phyloP scores from a whole-genome alignment of 441 rosid genomes.

The Metrosideros polymorpha region DNA sequence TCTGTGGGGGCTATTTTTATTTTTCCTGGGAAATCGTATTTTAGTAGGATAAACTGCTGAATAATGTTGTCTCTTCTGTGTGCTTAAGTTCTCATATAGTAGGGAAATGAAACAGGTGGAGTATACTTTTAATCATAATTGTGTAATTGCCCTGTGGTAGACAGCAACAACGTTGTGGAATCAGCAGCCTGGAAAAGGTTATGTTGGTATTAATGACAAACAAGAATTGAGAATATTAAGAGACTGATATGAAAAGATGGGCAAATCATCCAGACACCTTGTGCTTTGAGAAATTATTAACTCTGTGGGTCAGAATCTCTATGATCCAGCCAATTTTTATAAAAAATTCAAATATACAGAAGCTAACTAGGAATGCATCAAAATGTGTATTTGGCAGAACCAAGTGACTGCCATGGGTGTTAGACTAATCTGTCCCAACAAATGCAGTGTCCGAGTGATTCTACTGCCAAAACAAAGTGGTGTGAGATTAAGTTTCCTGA shows the following conservation, averaged over 20 bases:
- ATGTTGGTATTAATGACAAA: too few relatives aligned
- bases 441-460: background rate
- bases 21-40: background rate
- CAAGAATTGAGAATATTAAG: too few relatives aligned
- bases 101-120: background rate
- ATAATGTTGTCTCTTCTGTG: background rate
- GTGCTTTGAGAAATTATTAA: background rate
- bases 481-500: background rate
- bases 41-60: background rate
- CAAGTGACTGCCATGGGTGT: background rate
- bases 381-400: background rate
- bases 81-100: background rate
- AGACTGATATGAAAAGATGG: too few relatives aligned
- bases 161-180: too few relatives aligned
- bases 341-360: background rate
- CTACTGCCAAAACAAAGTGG: background rate
- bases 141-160: background rate
- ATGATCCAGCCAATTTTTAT: background rate
- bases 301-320: background rate
- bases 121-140: background rate
- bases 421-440: background rate
- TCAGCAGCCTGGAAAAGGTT: too few relatives aligned
- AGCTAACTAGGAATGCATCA: background rate
- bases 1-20: background rate
- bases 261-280: too few relatives aligned